Evolutionary conservation across 2,329 filamentous ascomycete genomes (phyloP).

Genomic region (Spiromastix sp.): DNA sequence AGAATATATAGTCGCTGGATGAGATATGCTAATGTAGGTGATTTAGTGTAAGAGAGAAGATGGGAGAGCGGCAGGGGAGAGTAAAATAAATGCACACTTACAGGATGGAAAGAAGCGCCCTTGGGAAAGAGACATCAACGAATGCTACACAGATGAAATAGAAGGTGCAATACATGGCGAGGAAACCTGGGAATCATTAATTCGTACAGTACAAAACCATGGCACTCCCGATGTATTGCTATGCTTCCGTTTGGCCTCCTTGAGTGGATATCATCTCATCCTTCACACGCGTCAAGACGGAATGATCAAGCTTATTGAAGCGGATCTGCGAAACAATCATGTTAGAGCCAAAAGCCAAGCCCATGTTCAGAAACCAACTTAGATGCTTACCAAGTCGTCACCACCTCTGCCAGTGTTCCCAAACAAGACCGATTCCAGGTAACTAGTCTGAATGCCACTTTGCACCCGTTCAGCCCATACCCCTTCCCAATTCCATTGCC

Average conservation of each 20-base stretch:
- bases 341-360: slow-evolving; percentile 4
- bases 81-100: no score
- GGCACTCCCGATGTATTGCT: no score
- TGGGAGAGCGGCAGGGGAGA: background rate
- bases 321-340: slow-evolving; percentile 23
- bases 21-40: background rate
- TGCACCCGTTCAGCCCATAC: slow-evolving; percentile 88
- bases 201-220: no score
- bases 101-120: no score
- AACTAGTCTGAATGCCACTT: slow-evolving; percentile 64
- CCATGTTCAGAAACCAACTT: background rate
- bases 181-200: no score
- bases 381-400: slow-evolving; percentile 63
- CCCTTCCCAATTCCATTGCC: slow-evolving; percentile 95
- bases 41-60: background rate
- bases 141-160: no score
- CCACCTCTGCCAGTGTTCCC: slow-evolving; percentile 46
- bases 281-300: slow-evolving; percentile 23
- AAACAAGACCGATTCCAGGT: slow-evolving; percentile 71
- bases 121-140: no score
- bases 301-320: slow-evolving; percentile 27
- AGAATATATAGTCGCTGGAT: slow-evolving; percentile 5
- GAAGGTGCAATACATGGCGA: no score
- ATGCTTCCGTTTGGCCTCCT: background rate
- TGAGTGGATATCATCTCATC: slow-evolving; percentile 24